Evolutionary conservation across 352 stramenopile genomes (phyloP).

Genomic region (Phytophthora brassicae): DNA sequence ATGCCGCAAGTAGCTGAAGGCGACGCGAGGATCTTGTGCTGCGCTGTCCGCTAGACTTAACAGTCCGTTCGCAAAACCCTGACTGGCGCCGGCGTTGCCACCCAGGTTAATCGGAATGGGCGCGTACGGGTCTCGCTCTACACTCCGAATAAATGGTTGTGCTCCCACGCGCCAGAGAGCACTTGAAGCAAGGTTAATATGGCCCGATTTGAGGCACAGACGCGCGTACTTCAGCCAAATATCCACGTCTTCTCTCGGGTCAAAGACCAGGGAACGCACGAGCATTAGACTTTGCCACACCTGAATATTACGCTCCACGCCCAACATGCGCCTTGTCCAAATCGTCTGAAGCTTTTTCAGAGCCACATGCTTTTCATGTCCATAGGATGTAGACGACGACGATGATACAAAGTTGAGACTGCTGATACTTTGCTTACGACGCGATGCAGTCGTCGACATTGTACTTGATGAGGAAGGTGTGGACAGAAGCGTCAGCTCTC

Average conservation of each 20-base stretch:
- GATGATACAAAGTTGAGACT: conserved; percentile 81
- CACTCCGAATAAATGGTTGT: conserved; percentile 75
- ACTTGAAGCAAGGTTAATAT: conserved; percentile 83
- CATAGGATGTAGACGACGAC: conserved; percentile 71
- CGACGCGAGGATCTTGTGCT: conserved; percentile 71
- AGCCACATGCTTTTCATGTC: conserved; percentile 69
- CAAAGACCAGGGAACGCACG: conserved; percentile 92
- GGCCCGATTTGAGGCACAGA: conserved; percentile 90
- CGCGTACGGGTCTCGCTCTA: conserved; percentile 66
- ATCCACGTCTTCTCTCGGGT: conserved; percentile 89
- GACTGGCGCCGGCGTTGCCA: conserved; percentile 42
- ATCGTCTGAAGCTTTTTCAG: conserved; percentile 79
- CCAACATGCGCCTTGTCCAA: conserved; percentile 90
- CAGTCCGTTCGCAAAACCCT: conserved; percentile 57
- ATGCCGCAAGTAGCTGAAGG: conserved; percentile 81
- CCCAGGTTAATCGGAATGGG: conserved; percentile 75
- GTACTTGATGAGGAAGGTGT: conserved; percentile 34
- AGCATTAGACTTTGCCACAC: conserved; percentile 96
- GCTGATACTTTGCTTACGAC: conserved; percentile 77
- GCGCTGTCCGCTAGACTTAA: conserved; percentile 67
- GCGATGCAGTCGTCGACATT: conserved; percentile 31
- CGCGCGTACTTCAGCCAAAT: conserved; percentile 95
- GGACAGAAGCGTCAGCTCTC: conserved; percentile 71
- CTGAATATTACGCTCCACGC: conserved; percentile 93
- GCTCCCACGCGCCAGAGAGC: conserved; percentile 82